Conservation (phyloP, 2,329 filamentous ascomycete species). For the Scorias spongiosa region DNA sequence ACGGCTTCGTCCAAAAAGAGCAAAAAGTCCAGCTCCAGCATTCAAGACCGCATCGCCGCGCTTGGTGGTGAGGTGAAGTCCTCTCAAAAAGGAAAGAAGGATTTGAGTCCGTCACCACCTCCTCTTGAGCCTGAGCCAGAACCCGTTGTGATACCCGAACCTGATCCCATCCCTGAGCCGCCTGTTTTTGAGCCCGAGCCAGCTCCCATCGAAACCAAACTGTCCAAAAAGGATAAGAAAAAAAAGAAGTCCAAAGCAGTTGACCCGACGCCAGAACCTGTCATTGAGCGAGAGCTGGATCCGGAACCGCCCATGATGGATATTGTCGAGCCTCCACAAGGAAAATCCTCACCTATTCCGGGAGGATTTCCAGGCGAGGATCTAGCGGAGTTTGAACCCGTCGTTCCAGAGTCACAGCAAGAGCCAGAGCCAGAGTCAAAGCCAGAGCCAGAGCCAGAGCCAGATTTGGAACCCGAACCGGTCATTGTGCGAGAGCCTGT, state of each 20-base stretch:
- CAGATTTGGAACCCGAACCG: slow-evolving; percentile 6
- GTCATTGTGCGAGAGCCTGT: slow-evolving; percentile 13
- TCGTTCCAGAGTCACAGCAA: slow-evolving; percentile 1
- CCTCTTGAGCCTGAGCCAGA: slow-evolving; percentile 10
- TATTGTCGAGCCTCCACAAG: neutral
- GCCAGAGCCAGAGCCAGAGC: slow-evolving; percentile 15
- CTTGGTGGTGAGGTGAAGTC: slow-evolving; percentile 22
- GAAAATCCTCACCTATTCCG: slow-evolving; percentile 3
- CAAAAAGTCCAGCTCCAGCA: slow-evolving; percentile 26
- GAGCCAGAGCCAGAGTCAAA: slow-evolving; percentile 14
- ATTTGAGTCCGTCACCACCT: slow-evolving; percentile 21
- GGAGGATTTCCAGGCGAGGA: slow-evolving; percentile 4
- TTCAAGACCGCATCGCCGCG: slow-evolving; percentile 39
- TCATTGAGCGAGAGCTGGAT: neutral
- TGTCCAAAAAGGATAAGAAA: slow-evolving; percentile 7
- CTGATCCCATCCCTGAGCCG: slow-evolving; percentile 1
- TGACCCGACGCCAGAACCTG: neutral
- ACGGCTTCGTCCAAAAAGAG: slow-evolving; percentile 24
- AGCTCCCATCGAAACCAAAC: slow-evolving; percentile 2
- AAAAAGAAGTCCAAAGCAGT: neutral
- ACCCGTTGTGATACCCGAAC: slow-evolving; percentile 1
- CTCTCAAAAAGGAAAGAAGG: slow-evolving; percentile 7
- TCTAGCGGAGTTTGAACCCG: neutral
- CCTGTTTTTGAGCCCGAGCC: slow-evolving; percentile 1
- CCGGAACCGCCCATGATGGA: neutral